Base-by-base conservation (phyloP, 1,284 basidiomycete genomes). In the Rugosomyces carneus region DNA sequence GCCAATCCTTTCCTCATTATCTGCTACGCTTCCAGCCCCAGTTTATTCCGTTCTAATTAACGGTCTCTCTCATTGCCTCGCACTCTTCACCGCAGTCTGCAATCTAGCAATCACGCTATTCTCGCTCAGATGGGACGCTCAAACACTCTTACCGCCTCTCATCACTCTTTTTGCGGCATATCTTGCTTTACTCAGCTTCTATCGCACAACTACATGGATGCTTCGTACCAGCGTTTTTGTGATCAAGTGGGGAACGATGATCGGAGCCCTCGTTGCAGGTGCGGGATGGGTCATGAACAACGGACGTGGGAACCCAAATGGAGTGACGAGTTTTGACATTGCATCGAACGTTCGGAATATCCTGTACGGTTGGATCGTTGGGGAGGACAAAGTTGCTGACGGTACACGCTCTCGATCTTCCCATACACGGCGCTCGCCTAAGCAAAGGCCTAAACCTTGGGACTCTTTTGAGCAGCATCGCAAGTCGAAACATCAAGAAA, bases 181-280 rank as follows among this genome's bases (percentile, higher is more conserved):
- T 62, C 70, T 88, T 52, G 84, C 84, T 1, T 70, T 89, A 16
- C 52, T 80, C 46, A 86, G 79, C 57, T 62, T 87, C 47, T 86
- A 88, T 64, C 79, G 84, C 45, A 87, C 88, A 3, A 80, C 85
- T 11, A 74, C 72, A 16, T 89, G 83, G 80, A 72, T 84, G 57
- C 62, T 89, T 52, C 74, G 83, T 48, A 78, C 76, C 26, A 67
- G 64, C 11, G 61, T 88, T 54, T 85, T 76, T 69, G 73, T 87
- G 57, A 59, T 83, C 54, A 90, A 90, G 62, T 89, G 86, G 85
- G 82, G 81, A 18, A 64, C 69, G 2, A 66, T 90, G 44, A 52
- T 85, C 9, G 73, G 69, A 9, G 62, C 69, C 1, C 52, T 84
- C 5, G 69, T 73, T 13, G 77, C 71, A 6, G 69, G 68, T 20